phyloP scores from a whole-genome alignment of 2,329 filamentous ascomycete species.

The Penicillium sp. region DNA sequence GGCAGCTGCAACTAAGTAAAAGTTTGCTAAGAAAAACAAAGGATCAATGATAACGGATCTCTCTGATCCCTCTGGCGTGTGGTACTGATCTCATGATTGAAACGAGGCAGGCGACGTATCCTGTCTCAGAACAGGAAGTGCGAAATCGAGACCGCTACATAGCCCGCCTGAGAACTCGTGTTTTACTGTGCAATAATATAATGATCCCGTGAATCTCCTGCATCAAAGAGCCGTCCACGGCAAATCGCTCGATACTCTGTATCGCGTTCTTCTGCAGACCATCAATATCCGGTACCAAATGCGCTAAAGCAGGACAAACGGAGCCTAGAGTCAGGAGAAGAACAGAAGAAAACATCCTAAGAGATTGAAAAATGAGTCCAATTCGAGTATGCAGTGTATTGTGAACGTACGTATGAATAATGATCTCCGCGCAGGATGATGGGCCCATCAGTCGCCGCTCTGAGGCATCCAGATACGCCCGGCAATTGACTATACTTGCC shows the following conservation, averaged over 20 bases:
- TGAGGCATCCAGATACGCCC: constrained; percentile 2
- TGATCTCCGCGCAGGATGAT: constrained; percentile 1
- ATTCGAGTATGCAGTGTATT: too few species aligned
- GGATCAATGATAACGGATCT: background rate
- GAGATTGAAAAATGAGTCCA: background rate
- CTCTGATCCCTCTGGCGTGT: too few species aligned
- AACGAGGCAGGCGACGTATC: background rate
- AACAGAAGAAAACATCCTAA: constrained; percentile 6
- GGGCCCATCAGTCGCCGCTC: background rate
- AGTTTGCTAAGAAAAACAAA: background rate
- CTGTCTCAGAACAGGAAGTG: background rate
- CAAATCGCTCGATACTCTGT: background rate
- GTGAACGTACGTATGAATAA: constrained; percentile 3
- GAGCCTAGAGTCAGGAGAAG: constrained; percentile 3
- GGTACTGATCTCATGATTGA: background rate
- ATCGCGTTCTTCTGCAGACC: constrained; percentile 1
- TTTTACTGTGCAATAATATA: constrained; percentile 4
- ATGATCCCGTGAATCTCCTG: constrained; percentile 4
- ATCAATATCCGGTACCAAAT: constrained; percentile 4
- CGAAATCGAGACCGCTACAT: background rate
- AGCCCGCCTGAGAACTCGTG: constrained; percentile 1
- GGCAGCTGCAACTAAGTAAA: background rate
- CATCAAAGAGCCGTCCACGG: background rate
- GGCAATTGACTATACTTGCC: constrained; percentile 1
- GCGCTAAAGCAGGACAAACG: constrained; percentile 1